Conservation (phyloP, 2,329 filamentous ascomycete genomes). For the Zasmidium cellare region DNA sequence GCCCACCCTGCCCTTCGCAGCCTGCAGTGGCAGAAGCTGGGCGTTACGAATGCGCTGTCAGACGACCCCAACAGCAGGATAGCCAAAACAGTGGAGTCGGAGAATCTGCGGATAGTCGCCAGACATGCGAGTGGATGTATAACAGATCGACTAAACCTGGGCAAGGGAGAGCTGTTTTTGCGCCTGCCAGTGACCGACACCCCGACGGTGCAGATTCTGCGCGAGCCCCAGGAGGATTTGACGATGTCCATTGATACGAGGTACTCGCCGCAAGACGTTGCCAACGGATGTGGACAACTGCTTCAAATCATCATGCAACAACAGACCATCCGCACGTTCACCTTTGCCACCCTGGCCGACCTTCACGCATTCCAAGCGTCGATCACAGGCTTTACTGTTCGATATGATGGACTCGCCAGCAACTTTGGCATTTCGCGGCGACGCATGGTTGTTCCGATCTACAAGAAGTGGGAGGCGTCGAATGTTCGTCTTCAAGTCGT, state of each 20-base stretch:
- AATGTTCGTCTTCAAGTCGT: conserved; percentile 79
- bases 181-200: conserved; percentile 44
- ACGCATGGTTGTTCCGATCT: conserved; percentile 81
- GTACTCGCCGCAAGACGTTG: conserved; percentile 42
- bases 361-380: conserved; percentile 78
- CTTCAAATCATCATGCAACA: conserved; percentile 57
- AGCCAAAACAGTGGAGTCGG: conserved; percentile 70
- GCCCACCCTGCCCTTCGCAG: conserved; percentile 43
- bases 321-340: conserved; percentile 69
- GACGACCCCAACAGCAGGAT: conserved; percentile 55
- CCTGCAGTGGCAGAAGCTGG: conserved; percentile 64
- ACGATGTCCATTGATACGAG: conserved; percentile 66
- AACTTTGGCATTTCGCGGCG: conserved; percentile 76
- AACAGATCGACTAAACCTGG: conserved; percentile 79
- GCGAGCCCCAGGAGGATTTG: conserved; percentile 74
- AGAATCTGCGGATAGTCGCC: conserved; percentile 72
- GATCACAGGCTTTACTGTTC: conserved; percentile 75
- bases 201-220: conserved; percentile 65
- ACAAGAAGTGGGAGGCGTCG: conserved; percentile 91
- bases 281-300: conserved; percentile 63
- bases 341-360: conserved; percentile 48
- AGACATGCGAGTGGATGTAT: conserved; percentile 73
- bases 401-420: conserved; percentile 55
- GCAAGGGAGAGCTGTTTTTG: conserved; percentile 50
- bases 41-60: conserved; percentile 71